Conservation (phyloP, 441 rosid genomes). For the Brassica hybrid region DNA sequence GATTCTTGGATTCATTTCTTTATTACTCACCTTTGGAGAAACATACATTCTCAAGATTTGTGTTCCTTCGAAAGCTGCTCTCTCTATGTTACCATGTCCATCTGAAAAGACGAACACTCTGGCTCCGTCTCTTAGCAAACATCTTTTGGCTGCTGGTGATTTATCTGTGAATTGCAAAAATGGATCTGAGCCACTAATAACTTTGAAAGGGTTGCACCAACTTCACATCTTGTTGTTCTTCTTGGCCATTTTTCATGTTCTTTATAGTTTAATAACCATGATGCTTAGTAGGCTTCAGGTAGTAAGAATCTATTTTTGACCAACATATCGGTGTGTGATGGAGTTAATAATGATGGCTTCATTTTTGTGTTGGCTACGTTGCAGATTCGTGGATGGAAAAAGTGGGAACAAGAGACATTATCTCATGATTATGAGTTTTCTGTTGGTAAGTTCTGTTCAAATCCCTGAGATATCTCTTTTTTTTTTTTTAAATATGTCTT, state of each 20-base stretch:
- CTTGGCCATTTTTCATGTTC: constrained; percentile 74
- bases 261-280: constrained; percentile 79
- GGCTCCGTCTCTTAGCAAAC: constrained; percentile 50
- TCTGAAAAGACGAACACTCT: constrained; percentile 11
- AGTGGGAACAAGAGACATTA: constrained; percentile 82
- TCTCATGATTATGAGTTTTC: constrained; percentile 79
- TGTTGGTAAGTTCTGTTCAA: constrained; percentile 47
- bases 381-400: constrained; percentile 84
- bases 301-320: not conserved
- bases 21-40: constrained; percentile 82
- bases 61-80: constrained; percentile 57
- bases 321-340: not conserved
- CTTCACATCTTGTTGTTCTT: constrained; percentile 89
- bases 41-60: constrained; percentile 67
- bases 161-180: constrained; percentile 48
- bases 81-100: constrained; percentile 85
- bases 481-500: not conserved
- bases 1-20: constrained; percentile 91
- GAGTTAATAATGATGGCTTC: not conserved
- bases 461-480: not conserved
- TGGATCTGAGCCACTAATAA: constrained; percentile 76
- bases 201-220: constrained; percentile 75
- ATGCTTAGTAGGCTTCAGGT: constrained; percentile 89
- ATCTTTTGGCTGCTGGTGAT: constrained; percentile 57
- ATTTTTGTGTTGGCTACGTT: constrained; percentile 7